Conservation (phyloP, 768 basidiomycete genomes). For the Erythrobasidium yunnanense region DNA sequence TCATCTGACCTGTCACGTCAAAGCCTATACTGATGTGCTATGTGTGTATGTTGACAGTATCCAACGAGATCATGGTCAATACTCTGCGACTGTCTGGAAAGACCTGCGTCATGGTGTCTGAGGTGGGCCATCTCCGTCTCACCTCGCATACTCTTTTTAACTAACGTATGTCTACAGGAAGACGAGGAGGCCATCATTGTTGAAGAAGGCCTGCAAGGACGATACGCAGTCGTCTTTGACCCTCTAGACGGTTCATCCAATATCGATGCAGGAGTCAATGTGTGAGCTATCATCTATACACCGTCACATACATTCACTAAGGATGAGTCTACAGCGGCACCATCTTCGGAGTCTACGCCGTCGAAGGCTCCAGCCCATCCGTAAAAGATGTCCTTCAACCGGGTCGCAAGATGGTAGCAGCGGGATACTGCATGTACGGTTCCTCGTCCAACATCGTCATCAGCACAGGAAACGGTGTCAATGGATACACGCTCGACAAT, state of each 20-base stretch:
- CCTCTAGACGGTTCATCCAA: slow-evolving; percentile 92
- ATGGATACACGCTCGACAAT: slow-evolving; percentile 94
- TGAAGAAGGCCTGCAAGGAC: slow-evolving; percentile 69
- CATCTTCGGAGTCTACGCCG: slow-evolving; percentile 90
- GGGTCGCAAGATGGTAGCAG: slow-evolving; percentile 88
- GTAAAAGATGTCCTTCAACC: slow-evolving; percentile 82
- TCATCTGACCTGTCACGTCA: too few relatives aligned
- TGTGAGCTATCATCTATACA: slow-evolving; percentile 42
- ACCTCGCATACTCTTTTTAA: background rate
- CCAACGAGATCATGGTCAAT: slow-evolving; percentile 99
- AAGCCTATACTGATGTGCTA: background rate
- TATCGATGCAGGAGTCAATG: slow-evolving; percentile 97
- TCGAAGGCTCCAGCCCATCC: slow-evolving; percentile 70
- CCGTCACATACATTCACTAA: background rate
- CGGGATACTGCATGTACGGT: slow-evolving; percentile 53
- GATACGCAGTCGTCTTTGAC: slow-evolving; percentile 97
- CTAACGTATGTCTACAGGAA: slow-evolving; percentile 22
- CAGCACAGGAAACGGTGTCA: slow-evolving; percentile 87
- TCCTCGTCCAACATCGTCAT: slow-evolving; percentile 94
- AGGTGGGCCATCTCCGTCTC: slow-evolving; percentile 53
- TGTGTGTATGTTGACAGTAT: slow-evolving; percentile 41
- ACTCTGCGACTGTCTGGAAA: slow-evolving; percentile 91
- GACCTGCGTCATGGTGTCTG: slow-evolving; percentile 90
- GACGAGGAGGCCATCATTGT: slow-evolving; percentile 69
- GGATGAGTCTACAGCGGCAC: slow-evolving; percentile 49